Base-by-base conservation (phyloP, 495 filamentous ascomycete genomes). In the Penicillium lagena region DNA sequence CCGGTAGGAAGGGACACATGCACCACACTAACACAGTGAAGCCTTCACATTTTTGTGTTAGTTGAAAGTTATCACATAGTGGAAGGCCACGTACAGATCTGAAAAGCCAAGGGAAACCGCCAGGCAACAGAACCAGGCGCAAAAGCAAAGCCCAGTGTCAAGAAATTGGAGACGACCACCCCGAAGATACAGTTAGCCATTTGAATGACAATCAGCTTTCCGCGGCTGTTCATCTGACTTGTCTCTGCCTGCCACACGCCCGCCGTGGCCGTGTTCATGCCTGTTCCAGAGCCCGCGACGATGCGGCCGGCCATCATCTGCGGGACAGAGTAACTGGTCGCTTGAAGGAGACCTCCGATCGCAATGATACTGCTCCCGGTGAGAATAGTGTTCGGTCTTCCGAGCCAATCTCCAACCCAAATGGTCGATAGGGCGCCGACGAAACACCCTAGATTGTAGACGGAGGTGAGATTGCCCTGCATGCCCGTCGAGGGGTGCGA, bases 171-270 rank as follows among this genome's bases (percentile, higher is more conserved):
- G 17, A 17, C 4, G 4, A 17, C 17, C 17, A 17, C 17, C 17
- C 17, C 17, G 17, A 17, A 17, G 17, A 80, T 78, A 48, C 78
- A 79, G 51, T 75, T 51, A 9, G 76, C 71, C 63, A 78, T 67
- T 45, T 81, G 75, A 22, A 80, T 63, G 32, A 79, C 63, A 27
- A 79, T 69, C 17, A 80, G 61, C 50, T 73, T 71, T 38, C 80
- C 80, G 51, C 78, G 64, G 66, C 69, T 73, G 29, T 66, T 62
- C 7, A 68, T 67, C 45, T 76, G 72, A 0, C 73, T 75, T 1
- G 74, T 78, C 50, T 82, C 76, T 4, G 70, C 70, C 54, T 81
- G 75, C 77, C 76, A 82, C 7, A 77, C 67, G n/a, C 79, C 78
- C 4, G 73, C 77, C 8, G 73, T 77, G 17, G 17, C 17, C 17